Evolutionary conservation across 2,329 filamentous ascomycete species (phyloP).

Genomic region (Stachybotrys chartarum): DNA sequence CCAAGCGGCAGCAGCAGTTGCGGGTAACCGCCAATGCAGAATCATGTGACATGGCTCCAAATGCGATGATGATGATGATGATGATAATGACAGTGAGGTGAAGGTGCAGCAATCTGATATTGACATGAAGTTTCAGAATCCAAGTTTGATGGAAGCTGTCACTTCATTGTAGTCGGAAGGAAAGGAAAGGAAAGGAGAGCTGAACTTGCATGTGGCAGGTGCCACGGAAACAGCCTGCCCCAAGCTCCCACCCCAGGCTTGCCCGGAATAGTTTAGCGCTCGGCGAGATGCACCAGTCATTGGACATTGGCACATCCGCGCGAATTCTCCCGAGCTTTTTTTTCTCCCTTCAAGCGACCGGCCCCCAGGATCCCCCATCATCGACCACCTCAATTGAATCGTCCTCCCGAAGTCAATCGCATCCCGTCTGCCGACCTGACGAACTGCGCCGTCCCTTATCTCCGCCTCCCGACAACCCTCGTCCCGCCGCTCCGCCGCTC

Average conservation of each 20-base stretch:
- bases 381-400: conserved; percentile 8
- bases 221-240: conserved; percentile 2
- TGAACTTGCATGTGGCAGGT: too few relatives aligned
- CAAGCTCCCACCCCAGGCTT: neutral
- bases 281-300: neutral
- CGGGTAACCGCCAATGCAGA: neutral
- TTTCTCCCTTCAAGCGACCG: conserved; percentile 30
- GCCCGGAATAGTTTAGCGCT: conserved; percentile 24
- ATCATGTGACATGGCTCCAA: too few relatives aligned
- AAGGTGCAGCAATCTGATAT: too few relatives aligned
- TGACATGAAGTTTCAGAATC: too few relatives aligned
- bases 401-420: conserved; percentile 4
- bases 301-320: conserved; percentile 13
- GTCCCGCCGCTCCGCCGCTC: neutral
- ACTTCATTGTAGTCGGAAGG: too few relatives aligned
- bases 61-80: too few relatives aligned
- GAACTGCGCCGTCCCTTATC: too few relatives aligned
- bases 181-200: too few relatives aligned
- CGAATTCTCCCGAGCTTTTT: conserved; percentile 42
- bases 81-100: too few relatives aligned
- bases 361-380: conserved; percentile 10
- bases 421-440: conserved; percentile 3
- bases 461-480: too few relatives aligned
- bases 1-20: neutral
- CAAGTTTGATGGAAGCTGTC: too few relatives aligned